These are phyloP conservation scores for Pezicula rhizophila DNA, from an alignment of 2,329 filamentous ascomycete species.

Conservation along the genomic window DNA sequence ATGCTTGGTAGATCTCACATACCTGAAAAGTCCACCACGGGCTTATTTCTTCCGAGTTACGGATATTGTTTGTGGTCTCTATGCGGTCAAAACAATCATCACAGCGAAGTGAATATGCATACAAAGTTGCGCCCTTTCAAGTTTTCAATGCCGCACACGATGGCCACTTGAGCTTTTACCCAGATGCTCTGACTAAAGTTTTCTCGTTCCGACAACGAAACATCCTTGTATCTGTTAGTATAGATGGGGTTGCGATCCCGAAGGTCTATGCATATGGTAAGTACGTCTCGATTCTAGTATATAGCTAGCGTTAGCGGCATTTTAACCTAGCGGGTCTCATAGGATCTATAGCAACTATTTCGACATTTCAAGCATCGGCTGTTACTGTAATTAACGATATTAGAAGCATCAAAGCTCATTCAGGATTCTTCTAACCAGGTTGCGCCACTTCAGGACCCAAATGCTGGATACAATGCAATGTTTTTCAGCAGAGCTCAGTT, in stretches of 20 bases:
- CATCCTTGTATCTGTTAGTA: conserved; percentile 50
- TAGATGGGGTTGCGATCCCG: conserved; percentile 49
- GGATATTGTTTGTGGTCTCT: conserved; percentile 7
- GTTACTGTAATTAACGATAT: conserved; percentile 48
- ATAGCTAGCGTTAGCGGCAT: background rate
- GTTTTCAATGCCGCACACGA: conserved; percentile 8
- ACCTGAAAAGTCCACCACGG: conserved; percentile 7
- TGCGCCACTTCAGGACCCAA: conserved; percentile 27
- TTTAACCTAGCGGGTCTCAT: conserved; percentile 28
- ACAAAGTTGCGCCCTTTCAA: conserved; percentile 4
- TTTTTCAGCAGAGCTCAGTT: conserved; percentile 24
- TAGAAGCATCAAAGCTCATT: conserved; percentile 40
- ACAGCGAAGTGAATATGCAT: conserved; percentile 9
- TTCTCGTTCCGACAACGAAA: conserved; percentile 43
- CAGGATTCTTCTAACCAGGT: conserved; percentile 33
- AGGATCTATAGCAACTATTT: conserved; percentile 31
- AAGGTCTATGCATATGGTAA: conserved; percentile 45
- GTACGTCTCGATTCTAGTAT: conserved; percentile 5
- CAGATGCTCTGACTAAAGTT: conserved; percentile 41
- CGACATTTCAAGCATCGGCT: conserved; percentile 32
- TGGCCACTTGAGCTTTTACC: conserved; percentile 31
- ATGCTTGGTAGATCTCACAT: background rate
- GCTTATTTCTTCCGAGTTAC: conserved; percentile 5
- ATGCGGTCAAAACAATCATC: conserved; percentile 2
- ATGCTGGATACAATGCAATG: conserved; percentile 31